Evolutionary conservation across 2,329 filamentous ascomycete genomes (phyloP), one percentile per base, ranked within the genome.

Genomic region (Phoma sp.): DNA sequence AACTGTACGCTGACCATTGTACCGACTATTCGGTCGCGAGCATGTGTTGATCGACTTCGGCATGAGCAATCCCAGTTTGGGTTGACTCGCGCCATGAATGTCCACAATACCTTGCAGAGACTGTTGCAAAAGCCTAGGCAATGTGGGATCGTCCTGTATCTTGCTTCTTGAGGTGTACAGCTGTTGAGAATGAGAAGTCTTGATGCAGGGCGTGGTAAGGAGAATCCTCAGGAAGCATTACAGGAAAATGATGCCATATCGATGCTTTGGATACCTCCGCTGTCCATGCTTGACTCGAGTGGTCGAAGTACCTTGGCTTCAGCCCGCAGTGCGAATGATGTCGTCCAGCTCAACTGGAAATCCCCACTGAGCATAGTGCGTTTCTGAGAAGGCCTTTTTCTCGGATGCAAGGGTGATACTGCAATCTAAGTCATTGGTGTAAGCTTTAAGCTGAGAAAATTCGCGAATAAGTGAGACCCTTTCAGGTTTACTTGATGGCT

Each of bases 261-360:
- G 74, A 80, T 2, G 78, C 68, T 3, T 62, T 61, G 0, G 59
- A 47, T 1, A 60, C 38, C 6, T 66, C 56, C 7, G 69, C 57
- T 0, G 77, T 72, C 79, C 81, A 85, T 0, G 69, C 56, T 2
- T 63, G 57, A 0, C 65, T 68, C 0, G 25, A 6, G 3, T 46
- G 52, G 57, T 86, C 83, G 50, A 74, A 84, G 52, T 85, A 84
- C 0, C 64, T 59, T 37, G 82, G 77, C 1, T 66, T 73, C 8
- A 84, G 55, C 0, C 78, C 81, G 44, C 80, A 80, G 77, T 76
- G 2, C 79, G 71, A 46, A 78, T 78, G 0, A 86, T 71, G 2
- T 76, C 66, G 6, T 71, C 65, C n/a, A 76, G 61, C 1, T 66
- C 58, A 0, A 78, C 73, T 1, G 79, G 78, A 35, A 85, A 77